Percentiles rank a stretch among this genome's conserved stretches.
These are phyloP conservation scores for Ustilago trichophora DNA, from an alignment of 1,284 basidiomycete genomes.

Conservation along the genomic window DNA sequence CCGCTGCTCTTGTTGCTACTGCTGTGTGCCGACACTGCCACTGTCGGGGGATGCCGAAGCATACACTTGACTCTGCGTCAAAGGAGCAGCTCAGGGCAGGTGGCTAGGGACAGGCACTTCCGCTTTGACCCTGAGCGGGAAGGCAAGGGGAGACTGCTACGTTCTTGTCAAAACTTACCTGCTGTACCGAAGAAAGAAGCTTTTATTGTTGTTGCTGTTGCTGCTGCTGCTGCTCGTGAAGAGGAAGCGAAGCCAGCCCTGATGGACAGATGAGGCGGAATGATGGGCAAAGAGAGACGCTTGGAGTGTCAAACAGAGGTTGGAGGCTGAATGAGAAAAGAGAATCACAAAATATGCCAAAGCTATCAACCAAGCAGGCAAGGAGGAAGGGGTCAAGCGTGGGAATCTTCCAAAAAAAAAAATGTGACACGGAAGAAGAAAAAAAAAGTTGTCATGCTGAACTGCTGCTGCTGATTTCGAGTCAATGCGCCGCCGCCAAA, in stretches of 20 bases:
- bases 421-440: no score
- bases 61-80: no score
- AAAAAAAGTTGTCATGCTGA: no score
- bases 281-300: constrained; percentile 19
- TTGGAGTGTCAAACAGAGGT: background rate
- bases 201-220: constrained; percentile 4
- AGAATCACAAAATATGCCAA: background rate
- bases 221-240: constrained; percentile 30
- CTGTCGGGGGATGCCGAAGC: background rate
- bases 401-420: constrained; percentile 3
- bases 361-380: background rate
- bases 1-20: background rate
- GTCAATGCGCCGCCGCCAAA: no score
- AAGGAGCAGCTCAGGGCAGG: background rate
- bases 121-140: constrained; percentile 6
- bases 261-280: constrained; percentile 21
- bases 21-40: background rate
- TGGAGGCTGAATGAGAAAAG: background rate
- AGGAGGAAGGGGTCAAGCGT: constrained; percentile 6
- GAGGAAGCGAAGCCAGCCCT: constrained; percentile 30
- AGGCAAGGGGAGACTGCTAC: constrained; percentile 4
- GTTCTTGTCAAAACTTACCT: constrained; percentile 26
- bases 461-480: no score
- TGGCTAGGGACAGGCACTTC: background rate
- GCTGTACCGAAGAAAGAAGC: constrained; percentile 2